Conservation (phyloP, 441 rosid species). For the Viola pubescens region DNA sequence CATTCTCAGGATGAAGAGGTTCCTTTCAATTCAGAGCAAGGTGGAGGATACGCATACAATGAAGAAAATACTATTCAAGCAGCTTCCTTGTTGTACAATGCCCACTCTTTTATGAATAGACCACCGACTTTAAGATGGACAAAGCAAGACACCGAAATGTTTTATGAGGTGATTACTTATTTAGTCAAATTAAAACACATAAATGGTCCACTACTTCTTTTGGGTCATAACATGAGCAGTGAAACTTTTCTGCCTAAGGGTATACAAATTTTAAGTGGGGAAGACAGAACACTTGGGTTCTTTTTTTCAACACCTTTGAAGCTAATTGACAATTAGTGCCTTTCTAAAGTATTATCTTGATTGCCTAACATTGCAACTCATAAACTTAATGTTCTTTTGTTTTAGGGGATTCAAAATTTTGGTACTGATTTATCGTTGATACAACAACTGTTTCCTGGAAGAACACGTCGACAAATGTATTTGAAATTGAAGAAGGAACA, state of each 20-base stretch:
- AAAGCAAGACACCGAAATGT: conserved; percentile 74
- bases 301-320: too few relatives aligned
- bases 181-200: neutral
- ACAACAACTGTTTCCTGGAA: conserved; percentile 63
- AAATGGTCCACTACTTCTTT: neutral
- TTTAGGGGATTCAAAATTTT: conserved; percentile 70
- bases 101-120: conserved; percentile 52
- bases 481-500: conserved; percentile 71
- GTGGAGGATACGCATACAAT: too few relatives aligned
- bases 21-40: too few relatives aligned
- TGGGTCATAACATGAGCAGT: neutral
- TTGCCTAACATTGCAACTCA: conserved; percentile 1
- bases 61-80: too few relatives aligned
- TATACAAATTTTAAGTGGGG: neutral
- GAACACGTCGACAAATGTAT: conserved; percentile 70
- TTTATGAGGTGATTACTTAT: conserved; percentile 50
- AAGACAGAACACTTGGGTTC: neutral
- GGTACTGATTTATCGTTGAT: conserved; percentile 82
- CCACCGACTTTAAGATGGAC: conserved; percentile 69
- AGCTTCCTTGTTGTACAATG: too few relatives aligned
- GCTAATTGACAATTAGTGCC: neutral
- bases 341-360: neutral
- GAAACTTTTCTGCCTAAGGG: too few relatives aligned
- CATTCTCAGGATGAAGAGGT: too few relatives aligned
- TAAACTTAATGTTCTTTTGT: conserved; percentile 5